phyloP scores from a whole-genome alignment of 2,329 filamentous ascomycete species.

The Microsporum ferrugineum region DNA sequence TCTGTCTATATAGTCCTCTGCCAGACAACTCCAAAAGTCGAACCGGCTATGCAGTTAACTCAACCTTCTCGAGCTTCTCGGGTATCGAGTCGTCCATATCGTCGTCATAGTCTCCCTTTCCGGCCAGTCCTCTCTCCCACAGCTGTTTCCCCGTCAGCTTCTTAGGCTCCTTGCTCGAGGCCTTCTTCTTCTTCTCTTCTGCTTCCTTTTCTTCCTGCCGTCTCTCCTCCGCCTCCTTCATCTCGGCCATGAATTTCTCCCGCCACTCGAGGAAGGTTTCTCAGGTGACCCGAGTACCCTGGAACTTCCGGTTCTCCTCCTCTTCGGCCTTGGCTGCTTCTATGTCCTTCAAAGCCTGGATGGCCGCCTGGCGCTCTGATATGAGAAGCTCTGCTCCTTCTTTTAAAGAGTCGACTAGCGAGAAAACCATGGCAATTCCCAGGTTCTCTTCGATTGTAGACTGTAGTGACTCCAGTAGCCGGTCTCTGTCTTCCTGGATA shows the following conservation, averaged over 20 bases:
- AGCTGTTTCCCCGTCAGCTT: conserved; percentile 63
- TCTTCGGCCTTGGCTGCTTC: conserved; percentile 55
- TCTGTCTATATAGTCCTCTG: background rate
- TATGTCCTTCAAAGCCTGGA: conserved; percentile 42
- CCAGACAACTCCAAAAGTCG: background rate
- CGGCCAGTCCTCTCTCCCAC: conserved; percentile 63
- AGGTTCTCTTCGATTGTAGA: conserved; percentile 81
- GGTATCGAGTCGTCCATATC: conserved; percentile 54
- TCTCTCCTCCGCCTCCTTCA: conserved; percentile 58
- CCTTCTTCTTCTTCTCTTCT: conserved; percentile 74
- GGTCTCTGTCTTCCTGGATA: conserved; percentile 65
- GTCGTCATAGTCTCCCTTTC: conserved; percentile 54
- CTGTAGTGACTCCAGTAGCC: conserved; percentile 58
- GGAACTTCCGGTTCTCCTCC: conserved; percentile 94
- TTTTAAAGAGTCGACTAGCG: conserved; percentile 74
- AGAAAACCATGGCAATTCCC: conserved; percentile 97
- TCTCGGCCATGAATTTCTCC: conserved; percentile 63
- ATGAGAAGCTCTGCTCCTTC: conserved; percentile 83
- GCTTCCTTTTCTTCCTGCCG: conserved; percentile 64
- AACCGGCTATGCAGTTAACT: conserved; percentile 41
- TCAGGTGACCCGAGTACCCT: conserved; percentile 76
- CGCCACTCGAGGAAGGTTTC: conserved; percentile 80
- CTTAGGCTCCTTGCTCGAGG: conserved; percentile 51
- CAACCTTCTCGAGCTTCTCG: conserved; percentile 56
- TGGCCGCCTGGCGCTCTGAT: conserved; percentile 56